Conservation (phyloP, 768 basidiomycete species). For the Lactifluus piperatus region DNA sequence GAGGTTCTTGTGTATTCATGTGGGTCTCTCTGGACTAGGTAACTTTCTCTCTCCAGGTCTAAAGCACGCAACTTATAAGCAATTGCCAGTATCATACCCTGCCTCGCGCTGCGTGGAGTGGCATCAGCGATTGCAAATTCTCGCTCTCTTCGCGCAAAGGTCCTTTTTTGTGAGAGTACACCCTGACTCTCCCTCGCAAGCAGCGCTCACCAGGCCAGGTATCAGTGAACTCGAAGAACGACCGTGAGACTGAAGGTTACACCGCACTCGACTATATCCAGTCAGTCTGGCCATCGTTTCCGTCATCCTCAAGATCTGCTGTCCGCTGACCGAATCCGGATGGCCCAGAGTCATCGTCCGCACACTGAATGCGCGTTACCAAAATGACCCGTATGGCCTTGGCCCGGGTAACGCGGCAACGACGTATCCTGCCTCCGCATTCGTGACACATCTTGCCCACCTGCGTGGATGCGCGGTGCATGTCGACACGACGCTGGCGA, state of each 20-base stretch:
- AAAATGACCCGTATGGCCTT: slow-evolving; percentile 42
- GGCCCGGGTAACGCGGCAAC: slow-evolving; percentile 42
- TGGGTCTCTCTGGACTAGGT: slow-evolving; percentile 94
- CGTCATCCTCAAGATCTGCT: not conserved
- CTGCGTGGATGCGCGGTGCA: slow-evolving; percentile 52
- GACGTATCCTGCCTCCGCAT: slow-evolving; percentile 66
- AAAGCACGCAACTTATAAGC: not conserved
- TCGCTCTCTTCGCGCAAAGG: slow-evolving; percentile 60
- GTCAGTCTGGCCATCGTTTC: slow-evolving; percentile 31
- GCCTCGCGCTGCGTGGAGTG: slow-evolving; percentile 77
- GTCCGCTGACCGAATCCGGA: slow-evolving; percentile 9
- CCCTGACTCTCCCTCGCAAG: not conserved
- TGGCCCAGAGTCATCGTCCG: slow-evolving; percentile 53
- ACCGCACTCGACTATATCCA: slow-evolving; percentile 76
- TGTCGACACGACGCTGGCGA: slow-evolving; percentile 53
- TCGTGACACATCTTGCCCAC: slow-evolving; percentile 80
- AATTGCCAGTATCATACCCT: slow-evolving; percentile 69
- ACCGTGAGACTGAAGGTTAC: slow-evolving; percentile 85
- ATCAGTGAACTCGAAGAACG: slow-evolving; percentile 79
- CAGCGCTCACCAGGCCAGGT: not conserved
- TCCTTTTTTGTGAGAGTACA: slow-evolving; percentile 62
- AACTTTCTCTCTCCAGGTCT: not conserved
- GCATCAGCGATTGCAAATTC: slow-evolving; percentile 72
- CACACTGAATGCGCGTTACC: slow-evolving; percentile 60
- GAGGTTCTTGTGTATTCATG: slow-evolving; percentile 84